A percentile compares a stretch with the other conserved stretches of the same genome.
Conservation (phyloP, 192 early-diverging fungal species). For the Linnemannia hyalina region DNA sequence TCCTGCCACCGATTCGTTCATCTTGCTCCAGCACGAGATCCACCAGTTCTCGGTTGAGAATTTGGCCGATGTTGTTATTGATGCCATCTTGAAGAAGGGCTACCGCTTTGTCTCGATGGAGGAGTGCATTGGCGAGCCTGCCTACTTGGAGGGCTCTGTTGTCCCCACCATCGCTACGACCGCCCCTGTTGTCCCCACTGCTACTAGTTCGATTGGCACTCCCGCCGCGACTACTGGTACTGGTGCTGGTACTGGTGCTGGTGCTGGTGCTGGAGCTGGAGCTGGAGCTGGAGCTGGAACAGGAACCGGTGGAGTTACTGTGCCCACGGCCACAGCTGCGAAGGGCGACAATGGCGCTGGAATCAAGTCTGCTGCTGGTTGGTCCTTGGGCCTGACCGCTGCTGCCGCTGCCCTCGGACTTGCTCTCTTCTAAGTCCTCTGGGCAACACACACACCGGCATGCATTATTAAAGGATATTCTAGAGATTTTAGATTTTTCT, state of each 20-base stretch:
- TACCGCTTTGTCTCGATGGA: conserved; percentile 45
- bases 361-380: neutral
- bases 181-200: neutral
- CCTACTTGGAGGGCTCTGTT: conserved; percentile 15
- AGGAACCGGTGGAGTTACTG: no score
- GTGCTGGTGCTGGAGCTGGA: neutral
- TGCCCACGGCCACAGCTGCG: neutral
- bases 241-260: neutral
- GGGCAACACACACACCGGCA: neutral
- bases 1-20: conserved; percentile 38
- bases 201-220: neutral
- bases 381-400: neutral
- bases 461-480: neutral
- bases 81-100: conserved; percentile 43
- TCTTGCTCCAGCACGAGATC: conserved; percentile 53
- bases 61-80: conserved; percentile 29
- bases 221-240: neutral
- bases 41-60: conserved; percentile 36
- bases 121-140: conserved; percentile 35
- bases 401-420: neutral
- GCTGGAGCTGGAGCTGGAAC: no score
- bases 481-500: no score
- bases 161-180: neutral
- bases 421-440: conserved; percentile 3
- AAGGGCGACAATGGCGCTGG: neutral